Evolutionary conservation across 805 yeast genomes (phyloP), one percentile per base, ranked within the genome.

Genomic region (Wickerhamomyces strasburgensis): DNA sequence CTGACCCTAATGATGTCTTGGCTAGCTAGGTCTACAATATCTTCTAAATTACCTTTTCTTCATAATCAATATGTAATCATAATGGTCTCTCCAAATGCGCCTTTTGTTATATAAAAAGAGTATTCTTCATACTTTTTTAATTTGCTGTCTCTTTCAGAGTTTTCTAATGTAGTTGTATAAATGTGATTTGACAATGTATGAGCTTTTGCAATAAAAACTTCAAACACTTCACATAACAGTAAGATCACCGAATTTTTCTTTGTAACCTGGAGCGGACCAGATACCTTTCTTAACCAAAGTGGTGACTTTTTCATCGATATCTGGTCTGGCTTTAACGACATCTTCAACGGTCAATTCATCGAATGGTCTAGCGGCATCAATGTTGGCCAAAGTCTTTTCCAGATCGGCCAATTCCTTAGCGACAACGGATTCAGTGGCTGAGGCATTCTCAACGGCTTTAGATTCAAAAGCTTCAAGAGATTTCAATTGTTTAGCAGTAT

Each of bases 251-350:
- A 93, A 93, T 80, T 89, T 93, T 70, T 93, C 98, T 70, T 84
- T 81, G 81, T 93, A 93, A 57, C 96, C 96, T 57, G 98, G 98
- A 54, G 89, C 95, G 61, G 85, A 86, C 94, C 96, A 89, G 74
- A 84, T 84, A 69, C 96, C 96, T 75, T 89, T 82, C 77, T 82
- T 78, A 57, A 93, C 88, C 93, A 90, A 82, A 71, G 87, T 87
- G 58, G 72, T 75, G 54, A 89, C 96, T 84, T 93, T 93, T 55
- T 85, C 89, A 62, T 90, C 96, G 64, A 93, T 82, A 66, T 93
- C 98, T 57, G 98, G 98, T 73, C 93, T 85, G 49, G 97, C 98
- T 73, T 79, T 78, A 58, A 82, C 82, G 52, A 93, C 84, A 55
- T 93, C 98, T 48, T 87, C 96, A 46, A 90, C 89, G 38, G 97